These are phyloP conservation scores for Mycena vitilis DNA, from an alignment of 768 basidiomycete species.

Conservation along the genomic window DNA sequence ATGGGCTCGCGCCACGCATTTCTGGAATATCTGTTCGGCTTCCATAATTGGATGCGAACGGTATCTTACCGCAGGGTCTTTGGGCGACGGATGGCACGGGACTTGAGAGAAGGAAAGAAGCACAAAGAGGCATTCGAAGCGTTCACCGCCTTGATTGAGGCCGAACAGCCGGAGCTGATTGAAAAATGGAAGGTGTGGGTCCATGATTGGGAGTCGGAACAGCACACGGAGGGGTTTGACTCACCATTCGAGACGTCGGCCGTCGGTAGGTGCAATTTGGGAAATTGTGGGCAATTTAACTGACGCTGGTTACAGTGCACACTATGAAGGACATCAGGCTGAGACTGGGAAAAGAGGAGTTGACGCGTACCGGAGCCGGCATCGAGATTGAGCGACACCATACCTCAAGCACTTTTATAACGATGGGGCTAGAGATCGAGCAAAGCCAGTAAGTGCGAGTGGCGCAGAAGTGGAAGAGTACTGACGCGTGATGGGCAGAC, in stretches of 20 bases:
- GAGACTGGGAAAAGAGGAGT: neutral
- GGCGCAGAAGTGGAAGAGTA: no score
- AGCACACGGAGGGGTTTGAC: neutral
- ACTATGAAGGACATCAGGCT: neutral
- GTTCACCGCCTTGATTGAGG: neutral
- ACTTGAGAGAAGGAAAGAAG: neutral
- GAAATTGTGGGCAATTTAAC: neutral
- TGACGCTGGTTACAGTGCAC: neutral
- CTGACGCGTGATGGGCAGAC: neutral
- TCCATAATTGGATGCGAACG: slow-evolving; percentile 13
- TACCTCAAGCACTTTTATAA: slow-evolving; percentile 1
- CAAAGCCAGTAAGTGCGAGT: neutral
- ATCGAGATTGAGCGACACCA: slow-evolving; percentile 1
- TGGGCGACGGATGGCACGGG: neutral
- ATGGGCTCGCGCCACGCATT: slow-evolving; percentile 11
- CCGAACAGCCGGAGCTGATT: neutral
- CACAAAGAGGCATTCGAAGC: neutral
- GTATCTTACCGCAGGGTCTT: neutral
- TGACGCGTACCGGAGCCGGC: neutral
- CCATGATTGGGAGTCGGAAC: neutral
- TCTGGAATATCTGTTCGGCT: neutral
- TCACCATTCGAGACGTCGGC: neutral
- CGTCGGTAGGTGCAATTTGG: no score
- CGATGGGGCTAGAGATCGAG: slow-evolving; percentile 15
- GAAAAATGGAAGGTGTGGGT: neutral